Percentiles rank a stretch among this genome's conserved stretches.
phyloP scores from a whole-genome alignment of 257 asterid species.

The Nicotiana paniculata region DNA sequence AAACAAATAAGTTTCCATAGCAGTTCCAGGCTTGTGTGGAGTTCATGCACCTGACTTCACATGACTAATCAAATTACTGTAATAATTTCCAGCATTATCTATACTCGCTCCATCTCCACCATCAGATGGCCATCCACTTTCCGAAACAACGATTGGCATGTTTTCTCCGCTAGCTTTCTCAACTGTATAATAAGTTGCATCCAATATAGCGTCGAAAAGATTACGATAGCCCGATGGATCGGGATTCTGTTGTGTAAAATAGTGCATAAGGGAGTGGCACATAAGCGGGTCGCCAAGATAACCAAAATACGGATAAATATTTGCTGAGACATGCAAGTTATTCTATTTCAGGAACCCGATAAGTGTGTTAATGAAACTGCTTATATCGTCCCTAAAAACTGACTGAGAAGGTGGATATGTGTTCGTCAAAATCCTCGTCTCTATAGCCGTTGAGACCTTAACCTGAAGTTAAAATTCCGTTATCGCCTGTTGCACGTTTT shows the following conservation, averaged over 20 bases:
- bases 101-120: slow-evolving; percentile 17
- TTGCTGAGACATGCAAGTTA: slow-evolving; percentile 18
- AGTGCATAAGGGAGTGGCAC: slow-evolving; percentile 15
- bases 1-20: slow-evolving; percentile 39
- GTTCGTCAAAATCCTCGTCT: background rate
- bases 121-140: slow-evolving; percentile 38
- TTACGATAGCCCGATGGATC: slow-evolving; percentile 21
- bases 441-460: slow-evolving; percentile 27
- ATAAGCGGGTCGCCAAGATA: background rate
- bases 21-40: slow-evolving; percentile 23
- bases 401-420: slow-evolving; percentile 29
- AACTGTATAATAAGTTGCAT: slow-evolving; percentile 22
- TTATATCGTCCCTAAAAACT: slow-evolving; percentile 2
- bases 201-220: slow-evolving; percentile 31
- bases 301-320: slow-evolving; percentile 22
- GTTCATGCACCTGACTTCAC: slow-evolving; percentile 17
- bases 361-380: slow-evolving; percentile 4
- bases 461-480: background rate
- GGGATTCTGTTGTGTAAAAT: slow-evolving; percentile 7
- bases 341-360: slow-evolving; percentile 13
- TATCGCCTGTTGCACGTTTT: slow-evolving; percentile 21
- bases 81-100: slow-evolving; percentile 13
- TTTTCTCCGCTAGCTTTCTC: slow-evolving; percentile 21
- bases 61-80: slow-evolving; percentile 13
- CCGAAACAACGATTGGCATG: slow-evolving; percentile 26